These are phyloP conservation scores for Xylaria flabelliformis DNA, from an alignment of 495 filamentous ascomycete genomes.

Conservation along the genomic window DNA sequence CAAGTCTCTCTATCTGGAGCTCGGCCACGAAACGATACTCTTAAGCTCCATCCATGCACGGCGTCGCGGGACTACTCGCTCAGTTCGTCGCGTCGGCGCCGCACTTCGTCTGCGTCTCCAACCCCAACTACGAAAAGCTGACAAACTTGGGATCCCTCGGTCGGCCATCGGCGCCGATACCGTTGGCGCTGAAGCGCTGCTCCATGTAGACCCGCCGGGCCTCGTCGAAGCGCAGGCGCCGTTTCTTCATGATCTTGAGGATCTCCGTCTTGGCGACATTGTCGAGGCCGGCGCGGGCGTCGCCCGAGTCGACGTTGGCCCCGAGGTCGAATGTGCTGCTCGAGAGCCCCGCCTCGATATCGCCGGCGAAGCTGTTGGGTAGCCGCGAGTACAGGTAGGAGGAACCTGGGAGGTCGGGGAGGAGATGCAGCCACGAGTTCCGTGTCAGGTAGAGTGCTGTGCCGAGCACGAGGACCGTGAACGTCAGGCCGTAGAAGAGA, in stretches of 20 bases:
- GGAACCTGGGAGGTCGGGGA: conserved; percentile 65
- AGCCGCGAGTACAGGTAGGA: conserved; percentile 74
- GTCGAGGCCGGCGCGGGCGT: conserved; percentile 81
- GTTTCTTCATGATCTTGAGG: conserved; percentile 81
- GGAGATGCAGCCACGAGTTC: conserved; percentile 70
- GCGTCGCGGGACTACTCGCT: background rate
- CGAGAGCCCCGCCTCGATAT: conserved; percentile 85
- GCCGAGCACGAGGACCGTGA: conserved; percentile 64
- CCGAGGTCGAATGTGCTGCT: conserved; percentile 80
- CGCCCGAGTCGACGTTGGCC: conserved; percentile 77
- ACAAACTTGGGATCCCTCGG: conserved; percentile 95
- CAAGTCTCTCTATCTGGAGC: background rate
- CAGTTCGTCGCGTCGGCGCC: background rate
- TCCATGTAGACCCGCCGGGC: conserved; percentile 84
- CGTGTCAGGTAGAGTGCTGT: conserved; percentile 81
- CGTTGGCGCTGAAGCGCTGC: conserved; percentile 80
- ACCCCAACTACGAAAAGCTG: conserved; percentile 71
- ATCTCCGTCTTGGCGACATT: conserved; percentile 78
- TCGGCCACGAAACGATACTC: background rate
- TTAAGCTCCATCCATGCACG: background rate
- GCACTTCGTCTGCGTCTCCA: background rate
- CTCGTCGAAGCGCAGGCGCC: conserved; percentile 84
- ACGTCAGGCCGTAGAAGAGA: conserved; percentile 75
- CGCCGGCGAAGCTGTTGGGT: conserved; percentile 73
- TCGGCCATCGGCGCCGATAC: conserved; percentile 84